Evolutionary conservation across 768 basidiomycete genomes (phyloP).

Genomic region (Auricularia sp.): DNA sequence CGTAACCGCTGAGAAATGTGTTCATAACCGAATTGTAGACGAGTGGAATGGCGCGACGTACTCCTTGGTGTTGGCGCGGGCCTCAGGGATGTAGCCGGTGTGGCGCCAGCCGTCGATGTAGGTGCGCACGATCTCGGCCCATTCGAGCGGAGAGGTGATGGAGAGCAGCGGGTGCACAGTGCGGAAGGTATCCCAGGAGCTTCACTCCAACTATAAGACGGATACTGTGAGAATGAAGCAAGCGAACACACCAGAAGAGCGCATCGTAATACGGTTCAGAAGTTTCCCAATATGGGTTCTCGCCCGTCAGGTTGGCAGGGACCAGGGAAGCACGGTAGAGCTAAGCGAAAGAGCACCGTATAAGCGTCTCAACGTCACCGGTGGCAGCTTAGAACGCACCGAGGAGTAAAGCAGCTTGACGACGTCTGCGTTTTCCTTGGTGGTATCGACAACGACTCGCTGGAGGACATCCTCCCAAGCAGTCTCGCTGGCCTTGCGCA

Average conservation of each 20-base stretch:
- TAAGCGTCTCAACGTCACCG: not conserved
- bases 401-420: slow-evolving; percentile 40
- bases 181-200: slow-evolving; percentile 46
- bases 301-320: slow-evolving; percentile 38
- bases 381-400: slow-evolving; percentile 16
- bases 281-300: slow-evolving; percentile 42
- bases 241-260: slow-evolving; percentile 33
- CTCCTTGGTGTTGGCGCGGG: slow-evolving; percentile 40
- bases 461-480: slow-evolving; percentile 36
- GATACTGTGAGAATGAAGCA: not conserved
- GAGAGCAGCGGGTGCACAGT: slow-evolving; percentile 43
- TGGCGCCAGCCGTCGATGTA: slow-evolving; percentile 43
- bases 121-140: slow-evolving; percentile 37
- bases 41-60: slow-evolving; percentile 13
- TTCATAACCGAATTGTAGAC: not conserved
- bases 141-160: slow-evolving; percentile 33
- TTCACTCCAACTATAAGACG: slow-evolving; percentile 11
- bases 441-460: slow-evolving; percentile 25
- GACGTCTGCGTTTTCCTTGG: slow-evolving; percentile 30
- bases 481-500: slow-evolving; percentile 26
- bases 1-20: slow-evolving; percentile 28
- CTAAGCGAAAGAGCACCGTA: slow-evolving; percentile 14
- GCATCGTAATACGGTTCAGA: slow-evolving; percentile 40
- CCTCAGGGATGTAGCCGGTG: slow-evolving; percentile 41
- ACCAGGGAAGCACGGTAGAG: slow-evolving; percentile 41